phyloP scores from a whole-genome alignment of 306 rosid species.

The Biancaea sappan region DNA sequence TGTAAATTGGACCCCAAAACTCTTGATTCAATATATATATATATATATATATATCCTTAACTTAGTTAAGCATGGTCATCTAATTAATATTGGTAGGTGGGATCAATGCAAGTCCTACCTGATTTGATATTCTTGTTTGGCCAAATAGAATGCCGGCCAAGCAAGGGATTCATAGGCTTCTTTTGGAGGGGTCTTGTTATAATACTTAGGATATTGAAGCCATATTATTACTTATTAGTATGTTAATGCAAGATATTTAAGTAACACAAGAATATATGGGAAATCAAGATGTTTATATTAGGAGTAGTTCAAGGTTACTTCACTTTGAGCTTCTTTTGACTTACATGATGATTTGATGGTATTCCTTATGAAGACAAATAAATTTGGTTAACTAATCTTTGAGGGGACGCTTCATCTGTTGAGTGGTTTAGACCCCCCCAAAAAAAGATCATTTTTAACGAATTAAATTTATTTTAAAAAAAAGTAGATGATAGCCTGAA shows the following conservation, averaged over 20 bases:
- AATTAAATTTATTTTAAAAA: not conserved
- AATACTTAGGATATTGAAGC: not conserved
- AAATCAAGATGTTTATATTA: not conserved
- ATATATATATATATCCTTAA: no score
- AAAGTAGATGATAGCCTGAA: not conserved
- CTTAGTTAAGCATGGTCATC: no score
- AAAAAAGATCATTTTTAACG: not conserved
- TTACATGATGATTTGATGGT: conserved; percentile 2
- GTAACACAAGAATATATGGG: not conserved
- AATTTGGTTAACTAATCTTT: conserved; percentile 32
- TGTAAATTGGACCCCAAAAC: no score
- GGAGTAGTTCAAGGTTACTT: conserved; percentile 26
- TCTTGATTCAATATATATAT: no score
- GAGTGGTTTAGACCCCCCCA: not conserved
- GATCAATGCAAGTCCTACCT: no score
- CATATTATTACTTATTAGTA: not conserved
- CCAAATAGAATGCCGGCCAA: no score
- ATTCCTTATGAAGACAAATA: not conserved
- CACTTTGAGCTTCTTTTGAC: conserved; percentile 22
- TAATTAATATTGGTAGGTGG: no score
- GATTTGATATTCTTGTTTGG: no score
- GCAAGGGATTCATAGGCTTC: no score
- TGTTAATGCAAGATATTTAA: not conserved
- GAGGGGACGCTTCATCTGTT: not conserved
- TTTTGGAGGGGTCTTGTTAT: not conserved